Conservation (phyloP, 305 asterid genomes). For the Solanum hybrid region DNA sequence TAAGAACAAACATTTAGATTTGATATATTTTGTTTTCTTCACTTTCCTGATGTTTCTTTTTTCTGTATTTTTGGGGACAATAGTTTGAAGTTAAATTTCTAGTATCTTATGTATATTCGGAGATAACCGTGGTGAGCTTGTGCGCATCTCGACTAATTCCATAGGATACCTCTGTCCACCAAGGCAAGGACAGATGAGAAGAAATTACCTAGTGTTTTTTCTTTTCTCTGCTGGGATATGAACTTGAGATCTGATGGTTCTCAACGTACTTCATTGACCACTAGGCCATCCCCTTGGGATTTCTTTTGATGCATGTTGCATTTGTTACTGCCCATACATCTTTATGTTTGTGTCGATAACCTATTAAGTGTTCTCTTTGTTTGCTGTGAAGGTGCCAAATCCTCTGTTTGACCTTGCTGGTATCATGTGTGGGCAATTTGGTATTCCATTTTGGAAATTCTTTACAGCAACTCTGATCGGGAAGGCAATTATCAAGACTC, state of each 20-base stretch:
- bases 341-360: neutral
- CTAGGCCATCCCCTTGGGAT: neutral
- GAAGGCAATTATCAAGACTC: conserved; percentile 29
- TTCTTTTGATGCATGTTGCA: neutral
- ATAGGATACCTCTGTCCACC: neutral
- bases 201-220: neutral
- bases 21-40: neutral
- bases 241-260: neutral
- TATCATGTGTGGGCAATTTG: conserved; percentile 31
- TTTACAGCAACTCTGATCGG: conserved; percentile 28
- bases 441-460: conserved; percentile 30
- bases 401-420: conserved; percentile 34
- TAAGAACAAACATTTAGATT: neutral
- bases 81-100: neutral
- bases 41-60: neutral
- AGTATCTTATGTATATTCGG: neutral
- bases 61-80: neutral
- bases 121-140: neutral
- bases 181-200: neutral
- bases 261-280: neutral
- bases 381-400: conserved; percentile 26
- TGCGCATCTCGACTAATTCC: neutral
- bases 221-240: neutral
- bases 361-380: neutral
- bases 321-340: neutral